Evolutionary conservation across 352 stramenopile species (phyloP), one percentile per base, ranked within the genome.

Genomic region (Phytopythium oedochilum): DNA sequence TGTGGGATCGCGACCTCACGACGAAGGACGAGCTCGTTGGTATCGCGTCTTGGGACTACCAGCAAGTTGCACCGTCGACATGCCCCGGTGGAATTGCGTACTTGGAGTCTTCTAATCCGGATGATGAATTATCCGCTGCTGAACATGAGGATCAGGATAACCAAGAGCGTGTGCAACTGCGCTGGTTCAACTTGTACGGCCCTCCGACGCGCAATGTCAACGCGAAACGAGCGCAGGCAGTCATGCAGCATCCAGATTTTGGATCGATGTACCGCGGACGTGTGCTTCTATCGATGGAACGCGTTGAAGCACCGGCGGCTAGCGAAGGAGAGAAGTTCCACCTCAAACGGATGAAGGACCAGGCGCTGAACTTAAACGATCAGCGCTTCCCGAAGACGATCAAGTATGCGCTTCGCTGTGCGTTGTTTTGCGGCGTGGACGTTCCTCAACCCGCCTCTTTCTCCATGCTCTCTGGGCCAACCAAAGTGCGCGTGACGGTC

Each of bases 131-230:
- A 12, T 10, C 1, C 1, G 12, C 35, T 11, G 7, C 25, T 20
- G 34, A 36, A 2, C 17, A 34, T 5, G 35, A 55, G 2, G 49
- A 55, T 2, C 14, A 36, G 15, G 55, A 64, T n/a, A 15, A 32
- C 2, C 26, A 56, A 32, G 53, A 67, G 14, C 39, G 57, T 8
- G 66, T 81, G 0, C 60, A 76, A 25, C 58, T 78, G 22, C 70
- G 78, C 4, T 97, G 88, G 85, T 86, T 84, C 40, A 92, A 92
- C 57, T 51, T 97, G 4, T 97, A 96, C 51, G 89, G 89, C 8
- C 84, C 87, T n/a, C 89, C 83, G 1, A 59, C 89, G 8, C 68
- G 54, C 1, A 63, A 75, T 3, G 60, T 70, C 20, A 88, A 89
- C 54, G 68, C 70, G 26, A 88, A 86, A 43, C 72, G 80, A 5